Evolutionary conservation across 768 basidiomycete species (phyloP).

Genomic region (Mycena belliarum): DNA sequence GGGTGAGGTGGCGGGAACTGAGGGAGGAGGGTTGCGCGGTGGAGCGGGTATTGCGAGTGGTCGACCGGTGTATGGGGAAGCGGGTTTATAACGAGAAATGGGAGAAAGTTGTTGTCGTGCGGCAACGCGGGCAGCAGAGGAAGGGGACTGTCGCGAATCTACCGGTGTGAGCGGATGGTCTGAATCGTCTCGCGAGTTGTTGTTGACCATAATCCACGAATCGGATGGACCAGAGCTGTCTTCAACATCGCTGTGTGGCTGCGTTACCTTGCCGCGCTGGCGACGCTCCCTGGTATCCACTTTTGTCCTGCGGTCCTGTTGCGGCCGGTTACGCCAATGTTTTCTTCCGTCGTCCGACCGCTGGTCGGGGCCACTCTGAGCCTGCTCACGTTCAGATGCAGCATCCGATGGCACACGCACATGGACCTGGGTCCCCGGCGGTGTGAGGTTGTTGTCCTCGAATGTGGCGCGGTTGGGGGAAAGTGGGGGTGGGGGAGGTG

Average conservation of each 20-base stretch:
- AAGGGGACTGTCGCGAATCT: slow-evolving; percentile 20
- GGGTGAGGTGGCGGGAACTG: slow-evolving; percentile 31
- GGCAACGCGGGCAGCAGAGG: slow-evolving; percentile 26
- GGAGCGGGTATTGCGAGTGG: slow-evolving; percentile 36
- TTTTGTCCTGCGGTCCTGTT: neutral
- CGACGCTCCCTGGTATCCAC: slow-evolving; percentile 4
- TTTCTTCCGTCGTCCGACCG: neutral
- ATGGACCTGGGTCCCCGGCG: slow-evolving; percentile 39
- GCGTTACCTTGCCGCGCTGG: slow-evolving; percentile 16
- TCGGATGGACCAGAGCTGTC: slow-evolving; percentile 17
- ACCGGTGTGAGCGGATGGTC: slow-evolving; percentile 18
- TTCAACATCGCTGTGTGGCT: slow-evolving; percentile 14
- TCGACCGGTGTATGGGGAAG: slow-evolving; percentile 35
- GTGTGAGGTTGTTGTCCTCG: slow-evolving; percentile 40
- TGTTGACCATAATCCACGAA: slow-evolving; percentile 18
- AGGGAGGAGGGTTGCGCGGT: slow-evolving; percentile 42
- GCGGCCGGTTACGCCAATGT: slow-evolving; percentile 5
- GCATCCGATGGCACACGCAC: slow-evolving; percentile 42
- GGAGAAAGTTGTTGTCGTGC: slow-evolving; percentile 34
- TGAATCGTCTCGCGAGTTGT: slow-evolving; percentile 2
- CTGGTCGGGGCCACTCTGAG: slow-evolving; percentile 35
- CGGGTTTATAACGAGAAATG: slow-evolving; percentile 27
- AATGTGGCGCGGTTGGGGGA: slow-evolving; percentile 44
- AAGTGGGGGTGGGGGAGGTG: slow-evolving; percentile 45
- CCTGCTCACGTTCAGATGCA: slow-evolving; percentile 16